phyloP scores from a whole-genome alignment of 1,139 yeast species.

The Pichiaceae sp. region DNA sequence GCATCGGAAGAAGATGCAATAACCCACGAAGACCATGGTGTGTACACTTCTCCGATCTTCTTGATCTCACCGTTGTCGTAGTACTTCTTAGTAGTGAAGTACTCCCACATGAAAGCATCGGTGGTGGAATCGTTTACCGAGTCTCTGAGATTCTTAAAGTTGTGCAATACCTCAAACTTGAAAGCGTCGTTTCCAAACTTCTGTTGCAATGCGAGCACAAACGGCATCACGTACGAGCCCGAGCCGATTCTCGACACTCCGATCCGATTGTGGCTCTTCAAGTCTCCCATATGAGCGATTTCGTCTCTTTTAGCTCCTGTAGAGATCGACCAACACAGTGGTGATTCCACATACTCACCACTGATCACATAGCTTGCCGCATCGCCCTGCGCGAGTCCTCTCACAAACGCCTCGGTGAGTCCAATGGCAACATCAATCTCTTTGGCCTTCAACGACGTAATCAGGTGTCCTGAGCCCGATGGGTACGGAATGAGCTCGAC shows the following conservation, averaged over 20 bases:
- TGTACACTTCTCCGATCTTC: conserved; percentile 76
- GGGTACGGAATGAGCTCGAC: conserved; percentile 68
- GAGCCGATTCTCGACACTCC: conserved; percentile 89
- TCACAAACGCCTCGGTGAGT: conserved; percentile 81
- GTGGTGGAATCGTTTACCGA: conserved; percentile 59
- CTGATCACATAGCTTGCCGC: conserved; percentile 50
- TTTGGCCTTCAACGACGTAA: conserved; percentile 56
- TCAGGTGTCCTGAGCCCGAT: conserved; percentile 84
- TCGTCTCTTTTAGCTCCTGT: conserved; percentile 60
- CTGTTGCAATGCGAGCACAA: conserved; percentile 61
- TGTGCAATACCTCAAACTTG: conserved; percentile 52
- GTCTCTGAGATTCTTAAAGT: conserved; percentile 67
- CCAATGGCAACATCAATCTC: conserved; percentile 79
- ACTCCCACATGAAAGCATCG: conserved; percentile 96
- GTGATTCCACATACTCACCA: conserved; percentile 80
- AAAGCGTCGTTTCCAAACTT: conserved; percentile 32
- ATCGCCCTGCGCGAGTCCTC: conserved; percentile 62
- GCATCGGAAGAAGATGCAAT: conserved; percentile 43
- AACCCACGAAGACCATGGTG: conserved; percentile 98
- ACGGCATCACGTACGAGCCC: conserved; percentile 88
- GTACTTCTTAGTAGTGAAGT: conserved; percentile 80
- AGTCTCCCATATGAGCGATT: conserved; percentile 38
- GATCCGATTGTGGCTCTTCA: conserved; percentile 38
- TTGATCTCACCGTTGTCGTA: conserved; percentile 75
- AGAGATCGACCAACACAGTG: conserved; percentile 81